Evolutionary conservation across 2,329 filamentous ascomycete species (phyloP).

Genomic region (Venturiaceae sp.): DNA sequence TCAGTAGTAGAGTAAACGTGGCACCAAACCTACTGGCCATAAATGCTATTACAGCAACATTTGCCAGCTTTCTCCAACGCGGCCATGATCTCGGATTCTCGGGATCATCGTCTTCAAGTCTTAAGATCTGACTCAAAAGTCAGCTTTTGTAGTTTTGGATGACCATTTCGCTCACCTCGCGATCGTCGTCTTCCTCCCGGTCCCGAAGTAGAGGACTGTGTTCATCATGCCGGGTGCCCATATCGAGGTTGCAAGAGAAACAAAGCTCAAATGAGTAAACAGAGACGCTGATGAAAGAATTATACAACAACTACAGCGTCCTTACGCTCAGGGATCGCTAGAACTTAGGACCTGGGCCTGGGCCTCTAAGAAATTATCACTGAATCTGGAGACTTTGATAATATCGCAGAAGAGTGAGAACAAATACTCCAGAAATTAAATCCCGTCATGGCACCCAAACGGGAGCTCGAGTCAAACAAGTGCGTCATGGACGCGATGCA

Average conservation of each 20-base stretch:
- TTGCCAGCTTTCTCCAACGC: conserved; percentile 33
- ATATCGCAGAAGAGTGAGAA: no score
- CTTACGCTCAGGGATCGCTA: no score
- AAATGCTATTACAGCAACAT: conserved; percentile 39
- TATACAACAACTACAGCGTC: no score
- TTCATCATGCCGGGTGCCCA: conserved; percentile 18
- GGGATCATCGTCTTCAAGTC: conserved; percentile 21
- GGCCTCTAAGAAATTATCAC: no score
- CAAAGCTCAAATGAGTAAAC: not conserved
- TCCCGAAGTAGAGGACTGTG: conserved; percentile 28
- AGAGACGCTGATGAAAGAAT: no score
- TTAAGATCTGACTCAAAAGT: not conserved
- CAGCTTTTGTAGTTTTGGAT: not conserved
- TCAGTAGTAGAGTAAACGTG: not conserved
- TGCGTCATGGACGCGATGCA: conserved; percentile 1
- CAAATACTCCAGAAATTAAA: not conserved
- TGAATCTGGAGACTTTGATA: no score
- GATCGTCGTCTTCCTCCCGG: conserved; percentile 23
- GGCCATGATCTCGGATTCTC: conserved; percentile 39
- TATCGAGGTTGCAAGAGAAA: not conserved
- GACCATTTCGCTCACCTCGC: conserved; percentile 13
- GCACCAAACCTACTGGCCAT: conserved; percentile 32
- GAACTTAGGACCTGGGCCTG: no score
- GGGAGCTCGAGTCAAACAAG: not conserved
- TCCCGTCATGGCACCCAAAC: not conserved